Conservation (phyloP, 257 asterid genomes). For the Capsicum chinense region DNA sequence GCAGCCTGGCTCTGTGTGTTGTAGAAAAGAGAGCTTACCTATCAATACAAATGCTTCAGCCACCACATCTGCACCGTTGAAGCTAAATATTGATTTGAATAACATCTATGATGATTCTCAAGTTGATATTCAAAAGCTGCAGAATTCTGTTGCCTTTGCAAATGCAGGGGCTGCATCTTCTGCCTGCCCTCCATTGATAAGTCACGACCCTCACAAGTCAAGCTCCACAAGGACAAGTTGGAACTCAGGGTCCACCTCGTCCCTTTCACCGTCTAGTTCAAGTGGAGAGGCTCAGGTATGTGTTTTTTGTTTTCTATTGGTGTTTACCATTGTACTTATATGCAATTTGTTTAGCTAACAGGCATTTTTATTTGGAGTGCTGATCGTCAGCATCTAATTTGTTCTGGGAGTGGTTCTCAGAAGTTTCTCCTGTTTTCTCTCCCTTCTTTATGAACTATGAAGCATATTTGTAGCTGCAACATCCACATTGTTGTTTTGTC, state of each 20-base stretch:
- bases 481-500: conserved; percentile 4
- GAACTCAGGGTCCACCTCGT: conserved; percentile 69
- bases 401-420: not conserved
- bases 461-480: not conserved
- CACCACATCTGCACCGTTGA: conserved; percentile 45
- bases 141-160: conserved; percentile 43
- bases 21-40: conserved; percentile 43
- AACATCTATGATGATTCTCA: conserved; percentile 78
- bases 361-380: conserved; percentile 15
- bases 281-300: conserved; percentile 89
- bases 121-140: conserved; percentile 59
- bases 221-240: conserved; percentile 75
- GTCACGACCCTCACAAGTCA: conserved; percentile 58
- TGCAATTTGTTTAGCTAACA: not conserved
- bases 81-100: conserved; percentile 76
- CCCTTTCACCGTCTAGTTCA: conserved; percentile 82
- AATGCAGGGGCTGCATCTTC: conserved; percentile 46
- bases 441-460: conserved; percentile 11
- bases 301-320: conserved; percentile 5
- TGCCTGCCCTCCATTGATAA: conserved; percentile 53
- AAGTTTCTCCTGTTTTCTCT: conserved; percentile 16
- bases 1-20: conserved; percentile 41
- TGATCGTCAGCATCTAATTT: conserved; percentile 18
- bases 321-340: not conserved
- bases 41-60: conserved; percentile 44